Evolutionary conservation across 192 early-diverging fungal species (phyloP).

Genomic region (Podila clonocystis): DNA sequence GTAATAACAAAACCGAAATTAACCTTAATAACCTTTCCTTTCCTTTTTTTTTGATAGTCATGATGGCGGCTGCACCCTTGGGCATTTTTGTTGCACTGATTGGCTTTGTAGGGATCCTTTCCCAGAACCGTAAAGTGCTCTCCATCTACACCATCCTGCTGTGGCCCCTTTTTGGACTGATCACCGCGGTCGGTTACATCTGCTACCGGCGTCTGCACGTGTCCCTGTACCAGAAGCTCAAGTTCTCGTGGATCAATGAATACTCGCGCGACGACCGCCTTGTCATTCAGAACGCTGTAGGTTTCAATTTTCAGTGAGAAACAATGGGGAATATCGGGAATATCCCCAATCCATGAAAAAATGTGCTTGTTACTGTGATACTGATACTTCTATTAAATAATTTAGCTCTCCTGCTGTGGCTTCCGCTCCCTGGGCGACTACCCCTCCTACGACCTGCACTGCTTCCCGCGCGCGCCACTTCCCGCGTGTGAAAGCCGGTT

Average conservation of each 20-base stretch:
- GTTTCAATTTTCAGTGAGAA: constrained; percentile 7
- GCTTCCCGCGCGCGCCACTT: constrained; percentile 58
- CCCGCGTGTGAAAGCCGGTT: constrained; percentile 55
- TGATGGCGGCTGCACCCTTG: constrained; percentile 52
- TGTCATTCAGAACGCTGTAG: constrained; percentile 47
- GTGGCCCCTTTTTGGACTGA: constrained; percentile 58
- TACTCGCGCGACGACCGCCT: constrained; percentile 40
- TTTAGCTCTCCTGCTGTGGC: constrained; percentile 61
- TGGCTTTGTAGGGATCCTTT: constrained; percentile 59
- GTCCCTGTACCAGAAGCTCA: constrained; percentile 29
- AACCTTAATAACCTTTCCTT: too few species aligned
- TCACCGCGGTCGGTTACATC: constrained; percentile 59
- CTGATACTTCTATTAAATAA: too few species aligned
- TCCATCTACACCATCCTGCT: constrained; percentile 55
- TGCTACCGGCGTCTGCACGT: constrained; percentile 41
- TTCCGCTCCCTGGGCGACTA: constrained; percentile 56
- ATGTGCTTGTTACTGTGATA: neutral
- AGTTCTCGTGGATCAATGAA: constrained; percentile 47
- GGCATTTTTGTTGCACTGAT: constrained; percentile 46
- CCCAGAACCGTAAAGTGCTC: constrained; percentile 55
- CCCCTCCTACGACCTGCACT: constrained; percentile 58
- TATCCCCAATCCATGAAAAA: neutral
- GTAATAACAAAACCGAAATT: neutral
- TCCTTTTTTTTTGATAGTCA: too few species aligned
- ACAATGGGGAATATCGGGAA: too few species aligned